Evolutionary conservation across 306 rosid species (phyloP).

Genomic region (Castanea crenata): DNA sequence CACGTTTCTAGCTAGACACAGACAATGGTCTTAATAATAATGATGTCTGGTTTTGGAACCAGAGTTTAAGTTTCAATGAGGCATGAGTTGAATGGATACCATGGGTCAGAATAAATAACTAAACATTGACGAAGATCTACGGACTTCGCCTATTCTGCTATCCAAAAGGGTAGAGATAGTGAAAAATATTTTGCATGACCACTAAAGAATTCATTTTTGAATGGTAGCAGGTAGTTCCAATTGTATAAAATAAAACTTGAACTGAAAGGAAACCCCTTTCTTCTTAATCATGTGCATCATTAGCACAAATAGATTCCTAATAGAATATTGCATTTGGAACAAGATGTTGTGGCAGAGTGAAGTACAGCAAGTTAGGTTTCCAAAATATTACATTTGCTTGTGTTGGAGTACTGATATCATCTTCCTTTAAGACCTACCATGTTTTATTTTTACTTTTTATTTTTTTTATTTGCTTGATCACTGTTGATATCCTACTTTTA

Average conservation of each 20-base stretch:
- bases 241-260: constrained; percentile 6
- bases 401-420: constrained; percentile 28
- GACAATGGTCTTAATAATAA: not conserved
- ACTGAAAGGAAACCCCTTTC: constrained; percentile 13
- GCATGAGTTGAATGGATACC: not conserved
- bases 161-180: not conserved
- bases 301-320: constrained; percentile 30
- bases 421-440: constrained; percentile 25
- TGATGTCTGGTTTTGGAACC: not conserved
- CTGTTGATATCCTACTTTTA: constrained; percentile 38
- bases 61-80: not conserved
- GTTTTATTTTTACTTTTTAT: not conserved
- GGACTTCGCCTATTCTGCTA: not conserved
- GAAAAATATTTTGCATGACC: not conserved
- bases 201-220: not conserved
- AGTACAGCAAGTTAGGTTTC: constrained; percentile 30
- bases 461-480: constrained; percentile 9
- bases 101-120: not conserved
- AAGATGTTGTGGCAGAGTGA: constrained; percentile 18
- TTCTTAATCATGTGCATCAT: constrained; percentile 24
- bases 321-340: constrained; percentile 25
- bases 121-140: constrained; percentile 6
- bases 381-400: constrained; percentile 43
- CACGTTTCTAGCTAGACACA: not conserved
- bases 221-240: constrained; percentile 17